Percentiles rank a stretch among this genome's conserved stretches.
phyloP scores from a whole-genome alignment of 23 red algal species.

The Pyropia yezoensis region DNA sequence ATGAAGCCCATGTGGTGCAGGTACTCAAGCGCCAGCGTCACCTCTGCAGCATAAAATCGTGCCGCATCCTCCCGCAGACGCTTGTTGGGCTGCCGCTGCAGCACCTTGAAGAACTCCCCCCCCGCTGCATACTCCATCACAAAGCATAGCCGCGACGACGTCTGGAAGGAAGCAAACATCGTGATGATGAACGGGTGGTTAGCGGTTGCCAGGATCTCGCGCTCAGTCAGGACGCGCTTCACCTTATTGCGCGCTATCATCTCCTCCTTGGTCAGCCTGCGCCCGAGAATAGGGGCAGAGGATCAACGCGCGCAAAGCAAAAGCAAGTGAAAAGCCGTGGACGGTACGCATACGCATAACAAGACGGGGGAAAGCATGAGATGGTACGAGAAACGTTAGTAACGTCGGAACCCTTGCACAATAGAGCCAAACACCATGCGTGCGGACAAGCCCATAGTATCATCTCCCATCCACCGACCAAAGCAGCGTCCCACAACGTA shows the following conservation, averaged over 20 bases:
- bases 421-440: too few relatives aligned
- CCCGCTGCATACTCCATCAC: slow-evolving; percentile 83
- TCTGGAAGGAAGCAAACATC: slow-evolving; percentile 92
- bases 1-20: slow-evolving; percentile 86
- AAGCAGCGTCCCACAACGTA: too few relatives aligned
- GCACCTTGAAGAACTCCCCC: slow-evolving; percentile 76
- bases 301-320: slow-evolving; percentile 60
- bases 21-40: slow-evolving; percentile 73
- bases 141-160: slow-evolving; percentile 62
- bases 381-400: too few relatives aligned
- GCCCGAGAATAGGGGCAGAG: too few relatives aligned
- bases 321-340: not conserved
- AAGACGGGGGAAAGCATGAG: too few relatives aligned
- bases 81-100: slow-evolving; percentile 67
- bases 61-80: slow-evolving; percentile 74
- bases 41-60: slow-evolving; percentile 80
- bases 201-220: slow-evolving; percentile 75
- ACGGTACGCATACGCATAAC: not conserved
- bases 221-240: slow-evolving; percentile 74
- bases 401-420: too few relatives aligned
- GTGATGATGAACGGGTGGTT: slow-evolving; percentile 91
- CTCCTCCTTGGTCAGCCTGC: slow-evolving; percentile 58
- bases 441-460: too few relatives aligned
- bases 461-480: too few relatives aligned
- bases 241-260: slow-evolving; percentile 88